Percentiles rank a stretch among this genome's conserved stretches.
Conservation (phyloP, 1,284 basidiomycete genomes). For the Volvariella volvacea region DNA sequence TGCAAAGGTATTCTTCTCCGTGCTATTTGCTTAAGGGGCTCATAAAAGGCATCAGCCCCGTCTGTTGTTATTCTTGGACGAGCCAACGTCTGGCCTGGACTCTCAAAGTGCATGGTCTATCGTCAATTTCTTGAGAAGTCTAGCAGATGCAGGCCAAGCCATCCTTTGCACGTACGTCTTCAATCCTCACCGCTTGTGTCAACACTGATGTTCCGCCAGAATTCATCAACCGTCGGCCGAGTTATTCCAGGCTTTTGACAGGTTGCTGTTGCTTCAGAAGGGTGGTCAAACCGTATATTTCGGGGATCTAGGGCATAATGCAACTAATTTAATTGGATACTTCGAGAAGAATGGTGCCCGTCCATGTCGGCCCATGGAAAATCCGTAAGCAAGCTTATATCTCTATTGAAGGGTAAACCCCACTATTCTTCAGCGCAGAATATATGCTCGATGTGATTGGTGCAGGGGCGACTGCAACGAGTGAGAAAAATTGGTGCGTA, state of each 20-base stretch:
- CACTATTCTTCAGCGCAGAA: slow-evolving; percentile 24
- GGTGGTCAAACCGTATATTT: slow-evolving; percentile 79
- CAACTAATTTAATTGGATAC: slow-evolving; percentile 54
- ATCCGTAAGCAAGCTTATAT: slow-evolving; percentile 28
- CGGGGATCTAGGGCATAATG: slow-evolving; percentile 62
- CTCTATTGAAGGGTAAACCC: not conserved
- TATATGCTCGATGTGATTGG: slow-evolving; percentile 42
- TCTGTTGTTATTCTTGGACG: slow-evolving; percentile 71
- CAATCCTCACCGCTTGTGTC: not conserved
- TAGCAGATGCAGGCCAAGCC: slow-evolving; percentile 75
- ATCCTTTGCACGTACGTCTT: slow-evolving; percentile 65
- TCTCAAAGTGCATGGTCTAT: slow-evolving; percentile 89
- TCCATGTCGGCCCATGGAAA: slow-evolving; percentile 33
- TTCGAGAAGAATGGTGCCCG: slow-evolving; percentile 60
- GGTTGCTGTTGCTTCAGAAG: slow-evolving; percentile 49
- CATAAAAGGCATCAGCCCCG: no score
- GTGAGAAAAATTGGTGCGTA: slow-evolving; percentile 30
- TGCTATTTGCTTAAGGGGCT: no score
- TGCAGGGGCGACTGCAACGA: slow-evolving; percentile 36
- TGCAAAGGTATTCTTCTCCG: slow-evolving; percentile 44
- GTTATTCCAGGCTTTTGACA: slow-evolving; percentile 67
- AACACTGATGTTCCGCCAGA: not conserved
- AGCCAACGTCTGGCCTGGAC: slow-evolving; percentile 70
- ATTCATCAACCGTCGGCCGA: slow-evolving; percentile 52
- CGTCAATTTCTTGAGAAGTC: slow-evolving; percentile 67